Evolutionary conservation across 768 basidiomycete genomes (phyloP).

Genomic region (Tulasnella calospora): DNA sequence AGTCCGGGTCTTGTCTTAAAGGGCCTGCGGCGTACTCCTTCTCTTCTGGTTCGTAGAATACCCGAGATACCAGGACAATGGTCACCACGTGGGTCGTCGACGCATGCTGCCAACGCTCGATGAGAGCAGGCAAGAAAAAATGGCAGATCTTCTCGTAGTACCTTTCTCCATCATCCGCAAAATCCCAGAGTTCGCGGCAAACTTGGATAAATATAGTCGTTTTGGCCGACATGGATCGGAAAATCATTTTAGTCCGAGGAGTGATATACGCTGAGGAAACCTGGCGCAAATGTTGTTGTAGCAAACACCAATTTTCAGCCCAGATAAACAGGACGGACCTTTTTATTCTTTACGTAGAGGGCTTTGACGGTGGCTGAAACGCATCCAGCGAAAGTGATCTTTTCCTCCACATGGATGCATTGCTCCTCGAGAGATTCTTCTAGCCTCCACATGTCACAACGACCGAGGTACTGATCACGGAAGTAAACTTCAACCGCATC

Average conservation of each 20-base stretch:
- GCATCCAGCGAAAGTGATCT: slow-evolving; percentile 76
- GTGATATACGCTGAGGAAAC: slow-evolving; percentile 79
- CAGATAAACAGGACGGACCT: slow-evolving; percentile 45
- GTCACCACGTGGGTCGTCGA: slow-evolving; percentile 91
- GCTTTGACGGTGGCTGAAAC: slow-evolving; percentile 76
- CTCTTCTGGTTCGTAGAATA: slow-evolving; percentile 79
- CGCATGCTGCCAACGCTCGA: slow-evolving; percentile 74
- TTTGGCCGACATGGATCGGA: slow-evolving; percentile 85
- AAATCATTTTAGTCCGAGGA: slow-evolving; percentile 78
- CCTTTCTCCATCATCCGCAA: slow-evolving; percentile 91
- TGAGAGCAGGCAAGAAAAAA: slow-evolving; percentile 87
- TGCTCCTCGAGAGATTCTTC: slow-evolving; percentile 74
- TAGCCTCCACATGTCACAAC: slow-evolving; percentile 95
- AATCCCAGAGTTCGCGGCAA: slow-evolving; percentile 93
- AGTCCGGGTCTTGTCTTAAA: slow-evolving; percentile 60
- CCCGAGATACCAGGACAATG: slow-evolving; percentile 88
- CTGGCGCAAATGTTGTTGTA: slow-evolving; percentile 39
- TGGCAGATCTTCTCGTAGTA: slow-evolving; percentile 98
- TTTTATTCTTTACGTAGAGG: slow-evolving; percentile 66
- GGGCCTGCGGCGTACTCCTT: slow-evolving; percentile 79
- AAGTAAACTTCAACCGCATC: slow-evolving; percentile 87
- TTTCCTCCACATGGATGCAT: slow-evolving; percentile 79
- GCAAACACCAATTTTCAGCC: background rate
- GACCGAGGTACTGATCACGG: slow-evolving; percentile 90
- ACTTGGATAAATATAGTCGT: slow-evolving; percentile 95